Evolutionary conservation across 2,329 filamentous ascomycete genomes (phyloP).

Genomic region (Phialophora tarda): DNA sequence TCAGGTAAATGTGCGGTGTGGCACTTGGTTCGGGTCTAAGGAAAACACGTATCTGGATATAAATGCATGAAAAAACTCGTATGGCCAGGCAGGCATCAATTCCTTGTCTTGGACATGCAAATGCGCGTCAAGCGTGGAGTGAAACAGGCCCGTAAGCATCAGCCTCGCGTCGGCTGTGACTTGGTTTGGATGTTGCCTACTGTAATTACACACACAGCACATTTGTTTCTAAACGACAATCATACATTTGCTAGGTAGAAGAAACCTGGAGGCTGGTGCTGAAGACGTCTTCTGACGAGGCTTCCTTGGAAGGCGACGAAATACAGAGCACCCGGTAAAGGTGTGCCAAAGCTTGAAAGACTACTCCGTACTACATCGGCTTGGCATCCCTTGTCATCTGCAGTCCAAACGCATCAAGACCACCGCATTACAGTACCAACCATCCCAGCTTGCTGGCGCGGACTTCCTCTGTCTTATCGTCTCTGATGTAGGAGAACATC

Average conservation of each 20-base stretch:
- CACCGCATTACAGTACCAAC: not conserved
- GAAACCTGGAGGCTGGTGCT: not conserved
- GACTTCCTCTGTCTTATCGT: conserved; percentile 6
- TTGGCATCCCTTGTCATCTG: not conserved
- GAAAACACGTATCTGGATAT: not conserved
- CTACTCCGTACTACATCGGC: not conserved
- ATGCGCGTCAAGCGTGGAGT: not conserved
- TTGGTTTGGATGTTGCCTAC: not conserved
- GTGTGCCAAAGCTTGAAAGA: not conserved
- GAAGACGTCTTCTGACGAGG: not conserved
- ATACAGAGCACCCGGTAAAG: not conserved
- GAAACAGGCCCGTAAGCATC: not conserved
- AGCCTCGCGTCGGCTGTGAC: not conserved
- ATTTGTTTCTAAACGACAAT: not conserved
- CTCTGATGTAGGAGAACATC: conserved; percentile 15
- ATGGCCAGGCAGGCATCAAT: not conserved
- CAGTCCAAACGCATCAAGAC: not conserved
- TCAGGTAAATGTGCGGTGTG: not conserved
- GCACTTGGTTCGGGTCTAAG: not conserved
- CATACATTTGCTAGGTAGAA: not conserved
- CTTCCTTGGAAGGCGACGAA: not conserved
- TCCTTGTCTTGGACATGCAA: not conserved
- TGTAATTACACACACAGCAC: not conserved
- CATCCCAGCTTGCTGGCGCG: conserved; percentile 6
- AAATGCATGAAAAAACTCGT: not conserved